Base-by-base conservation (phyloP, 148 eudicot genomes). In the Rhododendron vialii region DNA sequence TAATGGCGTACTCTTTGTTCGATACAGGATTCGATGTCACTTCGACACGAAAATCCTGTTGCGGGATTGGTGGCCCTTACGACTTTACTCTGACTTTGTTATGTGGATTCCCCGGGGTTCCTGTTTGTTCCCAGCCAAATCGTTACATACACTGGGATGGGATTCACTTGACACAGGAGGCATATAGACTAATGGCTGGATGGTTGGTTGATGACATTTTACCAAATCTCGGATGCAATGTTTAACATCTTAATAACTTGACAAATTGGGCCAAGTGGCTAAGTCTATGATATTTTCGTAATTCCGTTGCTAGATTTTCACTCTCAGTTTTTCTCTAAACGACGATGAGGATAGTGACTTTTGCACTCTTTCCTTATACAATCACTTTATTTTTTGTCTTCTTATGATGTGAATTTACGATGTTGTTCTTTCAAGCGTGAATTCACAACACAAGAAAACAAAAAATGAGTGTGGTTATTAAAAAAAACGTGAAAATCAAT, bases 81-180 rank as follows among this genome's bases (percentile, higher is more conserved):
- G 61, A 85, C 20, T 76, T 20, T 20, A 67, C 35, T 36, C 18
- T 48, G 1, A 28, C 10, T 3, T 2, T 36, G 22, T 1, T 0
- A 7, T 86, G 87, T 80, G 87, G 87, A 15, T 41, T 22, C 15
- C 47, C 61, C 0, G 50, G 24, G 0, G 84, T 81, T 20, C 59
- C 77, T 11, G 78, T 81, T 20, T 86, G 87, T 43, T 63, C 84
- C 2, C 38, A 86, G 15, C 87, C 84, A 9, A 33, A 65, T 14
- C 73, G 36, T 22, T 59, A 45, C 17, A 63, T 86, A 1, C 15
- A 20, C 22, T 86, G 87, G 87, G 87, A 86, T 67, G 87, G 87
- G 30, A 24, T 86, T 18, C 87, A 86, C 45, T 33, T 48, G 55
- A 86, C 84, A n/a, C 84, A 86, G 30, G 10, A 47, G 41, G 87